Percentiles rank a stretch among this genome's conserved stretches.
Evolutionary conservation across 2,329 filamentous ascomycete genomes (phyloP).

Genomic region (Talaromyces sp.): DNA sequence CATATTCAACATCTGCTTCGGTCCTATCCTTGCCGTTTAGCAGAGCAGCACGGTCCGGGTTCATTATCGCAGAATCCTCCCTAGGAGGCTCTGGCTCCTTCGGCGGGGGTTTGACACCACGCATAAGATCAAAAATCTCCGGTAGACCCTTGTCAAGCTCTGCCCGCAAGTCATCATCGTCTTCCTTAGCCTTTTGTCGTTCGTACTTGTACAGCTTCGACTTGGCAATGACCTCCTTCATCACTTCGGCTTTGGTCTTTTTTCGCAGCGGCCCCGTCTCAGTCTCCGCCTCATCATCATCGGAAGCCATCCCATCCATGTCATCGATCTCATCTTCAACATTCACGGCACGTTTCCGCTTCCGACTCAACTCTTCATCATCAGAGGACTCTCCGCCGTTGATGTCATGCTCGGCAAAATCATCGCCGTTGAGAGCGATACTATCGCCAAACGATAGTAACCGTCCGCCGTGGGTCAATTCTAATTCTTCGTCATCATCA

Average conservation of each 20-base stretch:
- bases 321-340: conserved; percentile 44
- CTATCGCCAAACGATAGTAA: conserved; percentile 62
- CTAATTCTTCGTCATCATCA: conserved; percentile 63
- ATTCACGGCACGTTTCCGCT: conserved; percentile 43
- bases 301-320: conserved; percentile 37
- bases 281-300: conserved; percentile 49
- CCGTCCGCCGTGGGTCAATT: conserved; percentile 79
- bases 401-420: conserved; percentile 76
- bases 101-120: conserved; percentile 53
- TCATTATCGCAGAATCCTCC: conserved; percentile 51
- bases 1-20: conserved; percentile 80
- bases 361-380: conserved; percentile 46
- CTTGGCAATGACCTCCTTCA: conserved; percentile 96
- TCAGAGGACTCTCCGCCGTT: conserved; percentile 48
- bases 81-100: conserved; percentile 43
- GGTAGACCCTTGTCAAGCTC: conserved; percentile 80
- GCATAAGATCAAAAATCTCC: conserved; percentile 69
- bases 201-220: conserved; percentile 95
- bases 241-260: conserved; percentile 93
- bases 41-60: conserved; percentile 61
- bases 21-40: conserved; percentile 59
- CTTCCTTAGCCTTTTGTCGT: conserved; percentile 85
- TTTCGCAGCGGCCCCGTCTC: conserved; percentile 71
- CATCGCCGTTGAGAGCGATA: conserved; percentile 52
- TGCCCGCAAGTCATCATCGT: conserved; percentile 81